phyloP scores from a whole-genome alignment of 805 yeast species.

The Maudiozyma pseudohumilis region DNA sequence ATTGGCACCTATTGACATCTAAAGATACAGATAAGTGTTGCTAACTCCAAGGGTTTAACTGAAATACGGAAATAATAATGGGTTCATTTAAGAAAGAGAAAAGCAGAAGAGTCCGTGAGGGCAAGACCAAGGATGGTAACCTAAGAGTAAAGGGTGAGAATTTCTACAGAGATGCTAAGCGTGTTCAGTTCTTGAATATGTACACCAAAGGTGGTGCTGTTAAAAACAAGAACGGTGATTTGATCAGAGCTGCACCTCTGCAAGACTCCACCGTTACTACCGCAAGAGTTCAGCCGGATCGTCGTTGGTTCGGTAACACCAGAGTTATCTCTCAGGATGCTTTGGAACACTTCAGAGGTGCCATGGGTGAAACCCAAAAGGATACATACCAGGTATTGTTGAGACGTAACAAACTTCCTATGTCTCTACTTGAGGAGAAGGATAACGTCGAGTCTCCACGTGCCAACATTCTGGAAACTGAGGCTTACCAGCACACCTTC shows the following conservation, averaged over 20 bases:
- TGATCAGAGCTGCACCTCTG: conserved; percentile 75
- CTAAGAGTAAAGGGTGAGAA: conserved; percentile 93
- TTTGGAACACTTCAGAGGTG: conserved; percentile 84
- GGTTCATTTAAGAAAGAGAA: conserved; percentile 92
- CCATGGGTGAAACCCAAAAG: conserved; percentile 74
- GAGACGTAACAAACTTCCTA: conserved; percentile 85
- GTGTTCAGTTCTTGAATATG: conserved; percentile 84
- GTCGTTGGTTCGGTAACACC: conserved; percentile 96
- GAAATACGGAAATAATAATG: too few relatives aligned
- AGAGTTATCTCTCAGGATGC: conserved; percentile 98
- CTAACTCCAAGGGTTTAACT: too few relatives aligned
- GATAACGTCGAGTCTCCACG: conserved; percentile 68
- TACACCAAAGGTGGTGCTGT: conserved; percentile 85
- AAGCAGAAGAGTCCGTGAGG: conserved; percentile 74
- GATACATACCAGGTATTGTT: conserved; percentile 80
- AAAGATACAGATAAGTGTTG: too few relatives aligned
- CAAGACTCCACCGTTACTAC: conserved; percentile 81
- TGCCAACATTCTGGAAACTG: conserved; percentile 78
- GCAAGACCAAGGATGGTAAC: conserved; percentile 77
- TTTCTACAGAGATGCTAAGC: conserved; percentile 89
- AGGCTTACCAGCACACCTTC: conserved; percentile 68
- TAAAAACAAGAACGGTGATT: conserved; percentile 79
- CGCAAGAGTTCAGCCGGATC: conserved; percentile 91
- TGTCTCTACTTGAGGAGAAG: conserved; percentile 87
- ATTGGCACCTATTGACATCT: not conserved